A percentile compares a stretch with the other conserved stretches of the same genome.
These are phyloP conservation scores for Fusarium fujikuroi DNA, from an alignment of 2,329 filamentous ascomycete genomes.

Conservation along the genomic window DNA sequence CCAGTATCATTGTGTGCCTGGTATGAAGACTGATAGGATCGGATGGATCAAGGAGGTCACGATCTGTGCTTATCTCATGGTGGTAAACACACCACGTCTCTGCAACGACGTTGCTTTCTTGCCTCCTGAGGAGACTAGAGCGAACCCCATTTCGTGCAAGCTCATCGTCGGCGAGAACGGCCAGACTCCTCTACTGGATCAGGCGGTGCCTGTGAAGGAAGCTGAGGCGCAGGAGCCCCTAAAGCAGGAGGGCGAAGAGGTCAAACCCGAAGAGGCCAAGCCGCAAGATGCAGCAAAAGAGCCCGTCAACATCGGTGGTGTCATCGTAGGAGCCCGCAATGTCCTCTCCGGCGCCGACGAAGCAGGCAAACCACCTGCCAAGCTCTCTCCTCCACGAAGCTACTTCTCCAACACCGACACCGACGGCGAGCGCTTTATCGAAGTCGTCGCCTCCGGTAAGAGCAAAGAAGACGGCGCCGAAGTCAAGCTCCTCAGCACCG, in stretches of 20 bases:
- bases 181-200: conserved; percentile 54
- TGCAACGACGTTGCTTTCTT: conserved; percentile 89
- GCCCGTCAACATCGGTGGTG: conserved; percentile 61
- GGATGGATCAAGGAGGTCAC: conserved; percentile 93
- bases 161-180: conserved; percentile 67
- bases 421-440: conserved; percentile 47
- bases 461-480: conserved; percentile 69
- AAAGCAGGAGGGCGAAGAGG: conserved; percentile 19
- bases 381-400: conserved; percentile 58
- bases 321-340: conserved; percentile 63
- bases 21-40: conserved; percentile 78
- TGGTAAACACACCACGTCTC: conserved; percentile 87
- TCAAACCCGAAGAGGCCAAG: background rate
- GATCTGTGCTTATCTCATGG: conserved; percentile 93
- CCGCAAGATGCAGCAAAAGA: conserved; percentile 49
- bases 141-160: conserved; percentile 80
- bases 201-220: conserved; percentile 47
- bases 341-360: conserved; percentile 59
- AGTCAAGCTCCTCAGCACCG: conserved; percentile 68
- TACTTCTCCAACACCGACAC: conserved; percentile 47
- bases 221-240: conserved; percentile 16
- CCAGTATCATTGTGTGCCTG: conserved; percentile 81
- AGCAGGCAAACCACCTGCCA: conserved; percentile 59
- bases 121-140: conserved; percentile 79
- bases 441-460: conserved; percentile 58